phyloP scores from a whole-genome alignment of 1,139 yeast species.

The Debaryomyces coudertii region DNA sequence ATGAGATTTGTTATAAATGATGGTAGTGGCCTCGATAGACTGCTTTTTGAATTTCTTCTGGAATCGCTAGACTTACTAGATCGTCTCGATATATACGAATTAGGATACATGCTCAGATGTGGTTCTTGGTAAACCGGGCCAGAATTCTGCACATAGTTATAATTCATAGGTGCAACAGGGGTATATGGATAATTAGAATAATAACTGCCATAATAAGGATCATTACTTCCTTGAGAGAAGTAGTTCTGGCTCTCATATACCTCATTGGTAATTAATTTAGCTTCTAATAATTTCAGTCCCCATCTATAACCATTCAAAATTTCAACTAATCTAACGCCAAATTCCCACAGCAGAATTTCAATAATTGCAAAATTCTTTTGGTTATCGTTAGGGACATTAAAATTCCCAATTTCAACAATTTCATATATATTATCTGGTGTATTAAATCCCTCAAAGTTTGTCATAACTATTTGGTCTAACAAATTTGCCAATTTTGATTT shows the following conservation, averaged over 20 bases:
- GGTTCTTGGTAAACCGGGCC: not conserved
- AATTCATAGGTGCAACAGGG: constrained; percentile 4
- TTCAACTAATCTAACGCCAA: constrained; percentile 21
- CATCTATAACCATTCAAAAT: constrained; percentile 32
- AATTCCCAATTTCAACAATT: constrained; percentile 8
- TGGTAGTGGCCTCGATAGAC: constrained; percentile 26
- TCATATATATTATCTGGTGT: not conserved
- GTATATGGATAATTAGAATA: constrained; percentile 9
- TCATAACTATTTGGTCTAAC: constrained; percentile 19
- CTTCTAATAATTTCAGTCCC: constrained; percentile 25
- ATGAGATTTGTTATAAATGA: constrained; percentile 38
- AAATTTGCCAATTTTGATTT: constrained; percentile 17
- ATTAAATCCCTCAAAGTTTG: constrained; percentile 13
- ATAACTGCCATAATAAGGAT: constrained; percentile 10
- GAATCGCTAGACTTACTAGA: constrained; percentile 16
- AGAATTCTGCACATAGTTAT: constrained; percentile 11
- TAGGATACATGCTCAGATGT: not conserved
- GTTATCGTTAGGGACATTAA: not conserved
- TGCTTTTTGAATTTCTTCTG: constrained; percentile 16
- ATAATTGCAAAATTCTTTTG: constrained; percentile 15
- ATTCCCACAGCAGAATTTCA: constrained; percentile 21
- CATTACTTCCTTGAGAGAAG: not conserved
- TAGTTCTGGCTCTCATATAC: not conserved
- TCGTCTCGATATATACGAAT: constrained; percentile 13
- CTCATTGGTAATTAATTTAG: constrained; percentile 12